Evolutionary conservation across 495 filamentous ascomycete species (phyloP).

Genomic region (Lentithecium fluviatile): DNA sequence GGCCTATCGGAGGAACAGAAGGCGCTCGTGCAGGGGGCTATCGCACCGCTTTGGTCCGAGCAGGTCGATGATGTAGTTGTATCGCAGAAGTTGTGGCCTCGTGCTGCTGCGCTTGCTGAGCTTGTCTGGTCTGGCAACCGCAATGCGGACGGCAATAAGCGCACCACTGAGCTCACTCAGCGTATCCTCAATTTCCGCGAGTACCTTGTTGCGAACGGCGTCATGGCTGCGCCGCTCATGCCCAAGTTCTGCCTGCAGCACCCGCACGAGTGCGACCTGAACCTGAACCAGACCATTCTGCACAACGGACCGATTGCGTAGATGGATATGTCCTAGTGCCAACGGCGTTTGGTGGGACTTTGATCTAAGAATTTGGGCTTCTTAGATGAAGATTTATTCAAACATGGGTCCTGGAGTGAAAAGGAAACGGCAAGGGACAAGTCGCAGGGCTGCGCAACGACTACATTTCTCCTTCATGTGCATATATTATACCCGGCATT

Average conservation of each 20-base stretch:
- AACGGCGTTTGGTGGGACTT: too few species aligned
- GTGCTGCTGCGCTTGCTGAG: constrained; percentile 56
- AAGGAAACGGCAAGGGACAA: too few species aligned
- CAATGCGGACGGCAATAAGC: constrained; percentile 49
- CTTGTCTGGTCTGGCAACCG: constrained; percentile 57
- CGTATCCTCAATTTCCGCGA: constrained; percentile 59
- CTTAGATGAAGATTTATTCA: too few species aligned
- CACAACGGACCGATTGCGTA: background rate
- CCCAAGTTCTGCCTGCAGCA: constrained; percentile 58
- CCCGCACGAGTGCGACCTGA: constrained; percentile 56
- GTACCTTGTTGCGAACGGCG: constrained; percentile 56
- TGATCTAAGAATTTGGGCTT: too few species aligned
- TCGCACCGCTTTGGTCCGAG: constrained; percentile 56
- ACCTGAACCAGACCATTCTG: constrained; percentile 51
- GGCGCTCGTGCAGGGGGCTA: constrained; percentile 51
- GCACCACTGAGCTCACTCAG: constrained; percentile 54
- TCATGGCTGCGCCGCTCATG: constrained; percentile 50
- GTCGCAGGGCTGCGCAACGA: too few species aligned
- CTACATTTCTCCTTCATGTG: too few species aligned
- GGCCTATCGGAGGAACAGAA: constrained; percentile 50
- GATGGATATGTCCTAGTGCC: background rate
- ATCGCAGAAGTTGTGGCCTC: constrained; percentile 54
- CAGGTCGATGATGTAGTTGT: constrained; percentile 55
- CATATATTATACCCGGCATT: too few species aligned
- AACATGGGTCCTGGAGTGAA: too few species aligned